These are phyloP conservation scores for Tremella mesenterica DNA, from an alignment of 768 basidiomycete species.

Conservation along the genomic window DNA sequence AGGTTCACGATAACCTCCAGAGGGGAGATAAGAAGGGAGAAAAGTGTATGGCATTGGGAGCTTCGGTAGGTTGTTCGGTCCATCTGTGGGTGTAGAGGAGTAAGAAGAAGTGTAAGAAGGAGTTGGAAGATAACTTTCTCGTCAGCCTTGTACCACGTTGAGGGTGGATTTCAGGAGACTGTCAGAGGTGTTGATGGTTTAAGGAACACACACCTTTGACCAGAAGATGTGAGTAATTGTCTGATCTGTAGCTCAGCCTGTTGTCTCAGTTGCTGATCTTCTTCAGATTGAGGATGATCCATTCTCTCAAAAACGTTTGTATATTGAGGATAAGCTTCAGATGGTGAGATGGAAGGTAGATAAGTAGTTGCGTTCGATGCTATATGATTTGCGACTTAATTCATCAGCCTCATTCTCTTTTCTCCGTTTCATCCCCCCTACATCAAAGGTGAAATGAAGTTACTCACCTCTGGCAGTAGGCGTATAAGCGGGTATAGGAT, in stretches of 20 bases:
- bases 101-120: no score
- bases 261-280: conserved; percentile 27
- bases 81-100: no score
- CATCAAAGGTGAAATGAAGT: background rate
- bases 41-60: conserved; percentile 10
- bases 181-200: no score
- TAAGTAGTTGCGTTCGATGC: conserved; percentile 29
- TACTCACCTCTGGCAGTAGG: conserved; percentile 38
- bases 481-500: conserved; percentile 36
- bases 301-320: conserved; percentile 15
- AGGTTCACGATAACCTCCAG: conserved; percentile 4
- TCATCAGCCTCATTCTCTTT: background rate
- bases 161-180: no score
- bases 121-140: no score
- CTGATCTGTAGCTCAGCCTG: conserved; percentile 16
- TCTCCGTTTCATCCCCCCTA: no score
- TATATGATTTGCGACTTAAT: conserved; percentile 27
- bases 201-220: no score
- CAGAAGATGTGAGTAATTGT: conserved; percentile 5
- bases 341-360: conserved; percentile 14
- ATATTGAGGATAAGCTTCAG: conserved; percentile 31
- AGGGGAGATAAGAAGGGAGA: conserved; percentile 6
- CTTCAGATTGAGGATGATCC: conserved; percentile 21
- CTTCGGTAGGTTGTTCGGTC: no score
- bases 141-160: no score